A percentile compares a stretch with the other conserved stretches of the same genome.
These are phyloP conservation scores for Wickerhamiella slavikovae DNA, from an alignment of 805 yeast species.

Conservation along the genomic window DNA sequence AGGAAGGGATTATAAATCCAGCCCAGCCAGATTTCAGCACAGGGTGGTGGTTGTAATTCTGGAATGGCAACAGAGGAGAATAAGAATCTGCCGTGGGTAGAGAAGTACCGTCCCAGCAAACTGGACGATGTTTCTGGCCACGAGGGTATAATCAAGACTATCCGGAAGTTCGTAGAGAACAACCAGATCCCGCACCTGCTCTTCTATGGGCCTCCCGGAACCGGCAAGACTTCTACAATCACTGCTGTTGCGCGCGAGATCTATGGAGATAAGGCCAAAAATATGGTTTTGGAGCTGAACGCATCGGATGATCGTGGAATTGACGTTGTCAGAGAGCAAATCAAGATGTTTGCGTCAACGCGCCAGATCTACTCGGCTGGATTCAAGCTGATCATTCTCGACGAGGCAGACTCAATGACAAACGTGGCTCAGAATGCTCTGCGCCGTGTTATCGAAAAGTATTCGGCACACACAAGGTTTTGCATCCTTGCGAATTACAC, in stretches of 20 bases:
- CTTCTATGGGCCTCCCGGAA: constrained; percentile 92
- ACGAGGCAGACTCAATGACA: constrained; percentile 97
- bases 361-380: constrained; percentile 53
- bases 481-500: constrained; percentile 92
- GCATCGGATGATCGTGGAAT: constrained; percentile 98
- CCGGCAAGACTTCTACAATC: constrained; percentile 80
- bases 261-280: constrained; percentile 61
- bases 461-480: constrained; percentile 85
- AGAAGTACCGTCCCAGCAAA: constrained; percentile 75
- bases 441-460: constrained; percentile 83
- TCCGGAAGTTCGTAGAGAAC: constrained; percentile 62
- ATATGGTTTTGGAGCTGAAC: constrained; percentile 86
- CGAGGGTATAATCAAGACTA: constrained; percentile 64
- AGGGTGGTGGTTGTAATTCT: too few relatives aligned
- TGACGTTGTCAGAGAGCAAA: constrained; percentile 90
- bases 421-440: constrained; percentile 90
- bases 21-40: too few relatives aligned
- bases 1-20: too few relatives aligned
- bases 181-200: constrained; percentile 77
- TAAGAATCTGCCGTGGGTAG: constrained; percentile 38
- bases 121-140: constrained; percentile 87
- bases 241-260: constrained; percentile 77
- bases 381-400: constrained; percentile 76
- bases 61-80: too few relatives aligned
- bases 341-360: constrained; percentile 89